A percentile compares a stretch with the other conserved stretches of the same genome.
These are phyloP conservation scores for Didymella segeticola DNA, from an alignment of 2,329 filamentous ascomycete genomes.

Conservation along the genomic window DNA sequence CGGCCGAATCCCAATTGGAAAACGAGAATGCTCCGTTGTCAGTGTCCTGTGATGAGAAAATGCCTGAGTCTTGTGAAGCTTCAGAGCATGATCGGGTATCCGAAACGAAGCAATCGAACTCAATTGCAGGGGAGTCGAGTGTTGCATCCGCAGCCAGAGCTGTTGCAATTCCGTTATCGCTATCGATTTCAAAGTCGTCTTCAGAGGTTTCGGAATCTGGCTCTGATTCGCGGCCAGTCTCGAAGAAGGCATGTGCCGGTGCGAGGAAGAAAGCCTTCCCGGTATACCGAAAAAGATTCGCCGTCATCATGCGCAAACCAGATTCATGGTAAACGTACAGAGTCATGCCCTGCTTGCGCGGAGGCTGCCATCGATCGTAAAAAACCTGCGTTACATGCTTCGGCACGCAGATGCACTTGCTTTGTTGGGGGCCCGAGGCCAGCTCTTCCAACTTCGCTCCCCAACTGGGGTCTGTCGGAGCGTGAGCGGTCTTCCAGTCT, in stretches of 20 bases:
- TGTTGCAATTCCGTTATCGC: constrained; percentile 3
- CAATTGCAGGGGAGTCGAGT: neutral
- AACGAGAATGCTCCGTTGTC: neutral
- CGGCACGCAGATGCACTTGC: too few species aligned
- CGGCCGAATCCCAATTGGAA: neutral
- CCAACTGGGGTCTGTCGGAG: neutral
- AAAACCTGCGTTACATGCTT: neutral
- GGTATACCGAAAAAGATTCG: constrained; percentile 8
- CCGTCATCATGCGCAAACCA: constrained; percentile 1
- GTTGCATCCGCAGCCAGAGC: neutral
- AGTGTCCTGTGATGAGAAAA: neutral
- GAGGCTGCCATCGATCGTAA: neutral
- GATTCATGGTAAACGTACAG: neutral
- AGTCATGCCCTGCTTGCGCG: neutral
- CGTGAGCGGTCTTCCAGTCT: neutral
- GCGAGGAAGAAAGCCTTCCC: constrained; percentile 1
- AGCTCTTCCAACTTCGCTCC: neutral
- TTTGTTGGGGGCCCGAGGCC: neutral
- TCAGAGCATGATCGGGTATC: neutral
- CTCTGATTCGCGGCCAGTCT: neutral
- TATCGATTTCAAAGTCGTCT: constrained; percentile 18
- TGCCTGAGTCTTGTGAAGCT: neutral
- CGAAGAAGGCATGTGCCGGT: constrained; percentile 17
- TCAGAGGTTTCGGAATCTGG: neutral
- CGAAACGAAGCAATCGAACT: neutral